These are phyloP conservation scores for Dictyostelium purpureum DNA, from an alignment of 78 protist genomes.

Conservation along the genomic window DNA sequence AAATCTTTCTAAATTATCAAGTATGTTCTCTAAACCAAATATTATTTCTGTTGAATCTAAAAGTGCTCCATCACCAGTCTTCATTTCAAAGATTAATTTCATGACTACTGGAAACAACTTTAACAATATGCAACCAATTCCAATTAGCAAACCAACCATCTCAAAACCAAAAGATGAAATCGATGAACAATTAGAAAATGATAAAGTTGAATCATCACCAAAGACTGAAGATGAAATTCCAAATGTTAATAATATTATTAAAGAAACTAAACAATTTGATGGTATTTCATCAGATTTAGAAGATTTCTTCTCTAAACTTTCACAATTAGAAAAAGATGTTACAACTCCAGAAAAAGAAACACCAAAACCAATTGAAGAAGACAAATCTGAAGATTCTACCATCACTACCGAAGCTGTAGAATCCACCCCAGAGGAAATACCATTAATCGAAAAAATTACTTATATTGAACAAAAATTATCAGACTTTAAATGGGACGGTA, in stretches of 20 bases:
- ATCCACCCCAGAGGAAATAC: not conserved
- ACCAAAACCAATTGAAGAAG: not conserved
- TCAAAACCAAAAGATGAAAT: not conserved
- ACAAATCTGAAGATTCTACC: not conserved
- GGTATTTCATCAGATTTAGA: conserved; percentile 6
- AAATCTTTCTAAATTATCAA: not conserved
- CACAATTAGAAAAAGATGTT: not conserved
- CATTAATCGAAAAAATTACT: not conserved
- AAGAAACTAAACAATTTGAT: not conserved
- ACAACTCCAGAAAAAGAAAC: not conserved
- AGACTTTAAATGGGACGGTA: conserved; percentile 44
- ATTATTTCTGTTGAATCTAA: not conserved
- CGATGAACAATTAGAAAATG: not conserved
- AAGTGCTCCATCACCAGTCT: not conserved
- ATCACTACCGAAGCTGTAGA: not conserved
- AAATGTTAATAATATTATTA: not conserved
- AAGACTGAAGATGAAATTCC: not conserved
- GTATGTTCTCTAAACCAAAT: not conserved
- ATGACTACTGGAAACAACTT: not conserved
- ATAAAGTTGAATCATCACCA: not conserved
- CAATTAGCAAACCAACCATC: not conserved
- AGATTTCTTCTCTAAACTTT: conserved; percentile 1
- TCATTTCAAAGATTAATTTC: not conserved
- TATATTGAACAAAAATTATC: conserved; percentile 10
- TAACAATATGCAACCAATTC: not conserved